phyloP scores from a whole-genome alignment of 306 rosid species.

The Cicer yamashitae region DNA sequence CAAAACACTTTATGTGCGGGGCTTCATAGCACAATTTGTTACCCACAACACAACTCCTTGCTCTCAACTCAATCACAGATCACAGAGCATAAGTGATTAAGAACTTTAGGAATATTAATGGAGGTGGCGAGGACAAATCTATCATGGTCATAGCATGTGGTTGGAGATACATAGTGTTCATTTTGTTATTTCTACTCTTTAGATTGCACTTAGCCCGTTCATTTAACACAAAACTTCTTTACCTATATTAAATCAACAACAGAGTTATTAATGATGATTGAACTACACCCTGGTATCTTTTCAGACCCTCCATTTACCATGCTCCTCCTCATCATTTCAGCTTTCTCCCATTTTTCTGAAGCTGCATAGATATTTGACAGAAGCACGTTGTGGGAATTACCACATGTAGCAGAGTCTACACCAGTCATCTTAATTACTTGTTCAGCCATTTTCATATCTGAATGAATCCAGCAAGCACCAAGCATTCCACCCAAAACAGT shows the following conservation, averaged over 20 bases:
- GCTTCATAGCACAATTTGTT: conserved; percentile 21
- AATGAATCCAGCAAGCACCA: conserved; percentile 71
- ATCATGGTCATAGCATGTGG: neutral
- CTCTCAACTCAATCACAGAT: conserved; percentile 12
- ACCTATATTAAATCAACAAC: conserved; percentile 10
- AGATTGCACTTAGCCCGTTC: conserved; percentile 3
- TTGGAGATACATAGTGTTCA: conserved; percentile 19
- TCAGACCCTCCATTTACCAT: conserved; percentile 48
- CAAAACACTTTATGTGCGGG: neutral
- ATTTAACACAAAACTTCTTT: neutral
- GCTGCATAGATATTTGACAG: conserved; percentile 76
- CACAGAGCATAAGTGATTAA: neutral
- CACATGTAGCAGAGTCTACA: conserved; percentile 29
- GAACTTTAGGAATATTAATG: neutral
- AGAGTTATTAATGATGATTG: conserved; percentile 36
- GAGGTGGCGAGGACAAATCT: neutral
- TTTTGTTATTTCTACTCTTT: conserved; percentile 23
- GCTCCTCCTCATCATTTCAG: conserved; percentile 57
- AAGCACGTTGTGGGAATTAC: conserved; percentile 53
- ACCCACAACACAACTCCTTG: conserved; percentile 10
- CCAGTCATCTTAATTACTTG: conserved; percentile 48
- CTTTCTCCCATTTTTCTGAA: conserved; percentile 73
- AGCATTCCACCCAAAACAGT: conserved; percentile 71
- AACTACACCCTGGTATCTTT: conserved; percentile 62
- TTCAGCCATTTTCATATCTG: conserved; percentile 63